Conservation (phyloP, 495 filamentous ascomycete genomes). For the Aspergillus homomorphus region DNA sequence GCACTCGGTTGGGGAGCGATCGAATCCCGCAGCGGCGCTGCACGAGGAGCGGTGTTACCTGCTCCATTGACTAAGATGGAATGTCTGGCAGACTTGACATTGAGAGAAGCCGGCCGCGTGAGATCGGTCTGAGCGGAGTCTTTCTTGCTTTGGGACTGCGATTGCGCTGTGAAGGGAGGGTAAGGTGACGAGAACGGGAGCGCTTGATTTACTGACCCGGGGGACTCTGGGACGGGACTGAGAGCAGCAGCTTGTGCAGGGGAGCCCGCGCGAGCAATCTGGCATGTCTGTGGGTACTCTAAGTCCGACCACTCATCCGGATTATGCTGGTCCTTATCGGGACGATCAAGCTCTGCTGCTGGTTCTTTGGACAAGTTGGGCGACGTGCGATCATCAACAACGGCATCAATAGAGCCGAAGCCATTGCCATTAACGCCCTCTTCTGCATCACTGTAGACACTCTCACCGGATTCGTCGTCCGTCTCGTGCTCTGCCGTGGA, state of each 20-base stretch:
- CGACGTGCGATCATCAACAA: conserved; percentile 58
- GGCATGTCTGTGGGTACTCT: conserved; percentile 14
- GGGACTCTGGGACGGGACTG: conserved; percentile 19
- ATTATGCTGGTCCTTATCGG: conserved; percentile 4
- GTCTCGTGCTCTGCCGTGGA: conserved; percentile 29
- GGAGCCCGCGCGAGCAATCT: conserved; percentile 24
- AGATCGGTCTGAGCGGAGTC: background rate
- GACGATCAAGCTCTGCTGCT: background rate
- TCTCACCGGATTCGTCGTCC: conserved; percentile 55
- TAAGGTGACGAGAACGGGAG: conserved; percentile 23
- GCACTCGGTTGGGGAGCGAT: background rate
- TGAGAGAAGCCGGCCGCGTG: conserved; percentile 10
- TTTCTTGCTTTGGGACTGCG: conserved; percentile 1
- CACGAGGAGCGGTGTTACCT: background rate
- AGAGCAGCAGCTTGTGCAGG: conserved; percentile 20
- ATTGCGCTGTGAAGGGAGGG: conserved; percentile 17
- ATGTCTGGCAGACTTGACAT: conserved; percentile 18
- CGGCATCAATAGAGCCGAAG: conserved; percentile 80
- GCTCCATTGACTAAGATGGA: conserved; percentile 19
- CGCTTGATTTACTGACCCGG: conserved; percentile 16
- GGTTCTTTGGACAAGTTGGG: background rate
- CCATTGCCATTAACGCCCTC: conserved; percentile 76
- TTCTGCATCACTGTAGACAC: conserved; percentile 84
- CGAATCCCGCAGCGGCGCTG: conserved; percentile 13
- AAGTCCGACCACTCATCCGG: conserved; percentile 9